Percentiles rank a stretch among this genome's conserved stretches.
phyloP scores from a whole-genome alignment of 108 stramenopile species.

The Skeletonema potamos region DNA sequence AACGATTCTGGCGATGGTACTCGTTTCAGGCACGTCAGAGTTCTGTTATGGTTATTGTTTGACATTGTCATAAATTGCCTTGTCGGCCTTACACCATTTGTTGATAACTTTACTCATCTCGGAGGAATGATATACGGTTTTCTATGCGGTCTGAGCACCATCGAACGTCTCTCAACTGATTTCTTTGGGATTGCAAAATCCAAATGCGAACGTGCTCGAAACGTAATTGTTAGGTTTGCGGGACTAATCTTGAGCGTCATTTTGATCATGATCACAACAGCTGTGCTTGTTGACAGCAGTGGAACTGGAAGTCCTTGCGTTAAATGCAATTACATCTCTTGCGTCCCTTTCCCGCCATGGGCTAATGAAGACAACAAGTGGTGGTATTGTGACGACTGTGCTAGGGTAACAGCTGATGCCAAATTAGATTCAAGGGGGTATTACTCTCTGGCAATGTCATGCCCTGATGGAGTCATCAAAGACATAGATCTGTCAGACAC shows the following conservation, averaged over 20 bases:
- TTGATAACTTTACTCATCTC: conserved; percentile 89
- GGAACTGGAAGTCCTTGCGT: conserved; percentile 65
- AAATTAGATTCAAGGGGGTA: conserved; percentile 46
- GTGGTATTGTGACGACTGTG: conserved; percentile 92
- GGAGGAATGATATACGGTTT: conserved; percentile 88
- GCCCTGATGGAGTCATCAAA: conserved; percentile 67
- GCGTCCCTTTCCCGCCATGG: conserved; percentile 80
- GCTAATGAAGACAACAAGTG: conserved; percentile 67
- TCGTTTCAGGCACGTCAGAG: conserved; percentile 44
- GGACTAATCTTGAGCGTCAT: conserved; percentile 73
- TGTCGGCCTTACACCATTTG: conserved; percentile 83
- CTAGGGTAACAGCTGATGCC: conserved; percentile 49
- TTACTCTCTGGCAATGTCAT: conserved; percentile 55
- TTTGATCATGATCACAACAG: conserved; percentile 65
- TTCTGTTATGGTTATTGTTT: conserved; percentile 67
- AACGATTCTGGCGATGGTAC: conserved; percentile 54
- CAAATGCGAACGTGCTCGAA: conserved; percentile 25
- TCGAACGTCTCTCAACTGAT: conserved; percentile 65
- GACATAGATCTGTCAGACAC: conserved; percentile 53
- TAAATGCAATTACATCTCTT: conserved; percentile 77
- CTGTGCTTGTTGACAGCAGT: conserved; percentile 63
- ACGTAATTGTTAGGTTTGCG: conserved; percentile 55
- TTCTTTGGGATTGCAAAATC: conserved; percentile 67
- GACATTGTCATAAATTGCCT: conserved; percentile 84
- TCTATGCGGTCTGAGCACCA: conserved; percentile 73